Evolutionary conservation across 108 stramenopile species (phyloP).

Genomic region (Aurantiochytrium sp.): DNA sequence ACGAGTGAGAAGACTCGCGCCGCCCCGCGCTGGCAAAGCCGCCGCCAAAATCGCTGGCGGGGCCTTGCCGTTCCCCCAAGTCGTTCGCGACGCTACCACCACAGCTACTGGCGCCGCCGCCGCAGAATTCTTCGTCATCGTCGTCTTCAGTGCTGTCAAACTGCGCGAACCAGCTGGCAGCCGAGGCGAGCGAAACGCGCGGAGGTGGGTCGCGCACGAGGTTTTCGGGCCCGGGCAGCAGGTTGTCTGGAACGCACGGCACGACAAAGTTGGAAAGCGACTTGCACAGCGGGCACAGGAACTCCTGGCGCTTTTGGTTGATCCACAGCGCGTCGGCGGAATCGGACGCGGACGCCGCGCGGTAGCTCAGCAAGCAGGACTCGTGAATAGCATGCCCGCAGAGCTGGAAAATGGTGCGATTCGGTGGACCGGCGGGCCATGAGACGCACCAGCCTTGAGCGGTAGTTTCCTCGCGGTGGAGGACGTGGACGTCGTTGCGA

Average conservation of each 20-base stretch:
- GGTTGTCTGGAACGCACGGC: slow-evolving; percentile 63
- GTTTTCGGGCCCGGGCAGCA: neutral
- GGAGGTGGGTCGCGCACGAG: neutral
- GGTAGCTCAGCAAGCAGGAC: slow-evolving; percentile 82
- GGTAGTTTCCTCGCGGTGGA: neutral
- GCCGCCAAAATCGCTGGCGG: too few relatives aligned
- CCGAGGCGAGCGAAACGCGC: neutral
- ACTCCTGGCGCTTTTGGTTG: slow-evolving; percentile 82
- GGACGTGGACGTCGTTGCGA: neutral
- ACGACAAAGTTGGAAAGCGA: slow-evolving; percentile 85
- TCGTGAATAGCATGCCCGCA: slow-evolving; percentile 97
- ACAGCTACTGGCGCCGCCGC: neutral
- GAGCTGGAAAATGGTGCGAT: slow-evolving; percentile 39
- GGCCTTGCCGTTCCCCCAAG: too few relatives aligned
- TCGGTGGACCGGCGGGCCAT: slow-evolving; percentile 36
- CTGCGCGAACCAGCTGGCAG: neutral
- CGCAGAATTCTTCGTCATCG: neutral
- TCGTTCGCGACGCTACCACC: too few relatives aligned
- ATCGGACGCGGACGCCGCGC: slow-evolving; percentile 71
- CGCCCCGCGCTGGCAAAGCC: too few relatives aligned
- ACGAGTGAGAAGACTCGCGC: too few relatives aligned
- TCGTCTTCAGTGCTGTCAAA: neutral
- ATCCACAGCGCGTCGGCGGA: slow-evolving; percentile 62
- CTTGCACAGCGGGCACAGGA: slow-evolving; percentile 93
- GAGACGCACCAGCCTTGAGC: neutral